Base-by-base conservation (phyloP, 2,329 filamentous ascomycete species). In the Neoascochyta sp. region DNA sequence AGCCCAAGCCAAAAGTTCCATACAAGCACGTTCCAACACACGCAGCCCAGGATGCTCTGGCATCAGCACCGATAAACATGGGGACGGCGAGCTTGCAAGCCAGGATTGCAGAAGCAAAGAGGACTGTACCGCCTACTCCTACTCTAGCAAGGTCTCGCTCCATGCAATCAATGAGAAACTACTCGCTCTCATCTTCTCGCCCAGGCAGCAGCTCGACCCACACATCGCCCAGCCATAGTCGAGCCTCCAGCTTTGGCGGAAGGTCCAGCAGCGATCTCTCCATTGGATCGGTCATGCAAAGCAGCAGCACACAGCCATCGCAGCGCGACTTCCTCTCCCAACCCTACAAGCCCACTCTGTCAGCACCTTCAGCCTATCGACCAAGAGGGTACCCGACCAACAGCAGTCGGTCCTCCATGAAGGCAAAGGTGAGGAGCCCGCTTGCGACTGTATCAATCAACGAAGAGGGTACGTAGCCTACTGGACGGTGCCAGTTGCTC, bases 261-360 rank as follows among this genome's bases (percentile, higher is more conserved):
- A 26, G 32, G 16, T 30, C 35, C 9, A 34, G 39, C 36, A 39
- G 40, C 26, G 44, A 49, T 21, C 38, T 47, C 7, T 48, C 47
- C n/a, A 50, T 49, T 14, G 43, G 44, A 13, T 45, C 45, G 1
- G 39, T 49, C 36, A 49, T 72, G 39, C 31, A 25, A n/a, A n/a
- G n/a, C n/a, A n/a, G n/a, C n/a, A n/a, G n/a, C n/a, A n/a, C n/a
- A n/a, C n/a, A n/a, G n/a, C n/a, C n/a, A n/a, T n/a, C n/a, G n/a
- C n/a, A n/a, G n/a, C n/a, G n/a, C n/a, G n/a, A n/a, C n/a, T n/a
- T n/a, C n/a, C n/a, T n/a, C n/a, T n/a, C n/a, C n/a, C n/a, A n/a
- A n/a, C n/a, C n/a, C n/a, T n/a, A n/a, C n/a, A n/a, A n/a, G n/a
- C n/a, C n/a, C n/a, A n/a, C n/a, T n/a, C n/a, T n/a, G n/a, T n/a